A percentile compares a stretch with the other conserved stretches of the same genome.
Evolutionary conservation across 495 filamentous ascomycete genomes (phyloP).

Genomic region (Aspergillus wentii): DNA sequence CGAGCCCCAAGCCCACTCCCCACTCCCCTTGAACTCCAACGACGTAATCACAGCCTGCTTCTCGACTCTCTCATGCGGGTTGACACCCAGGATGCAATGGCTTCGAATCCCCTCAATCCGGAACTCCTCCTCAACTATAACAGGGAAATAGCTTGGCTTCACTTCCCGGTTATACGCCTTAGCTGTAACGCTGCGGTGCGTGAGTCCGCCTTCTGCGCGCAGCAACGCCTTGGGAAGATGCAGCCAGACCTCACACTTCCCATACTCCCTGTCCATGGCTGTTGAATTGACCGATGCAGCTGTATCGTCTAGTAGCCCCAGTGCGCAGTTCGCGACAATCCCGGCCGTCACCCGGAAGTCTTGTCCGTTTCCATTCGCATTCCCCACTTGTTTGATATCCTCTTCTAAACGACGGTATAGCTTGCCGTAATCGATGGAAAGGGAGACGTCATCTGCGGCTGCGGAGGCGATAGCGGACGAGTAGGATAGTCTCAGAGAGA

Average conservation of each 20-base stretch:
- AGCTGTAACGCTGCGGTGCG: conserved; percentile 35
- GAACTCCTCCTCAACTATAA: conserved; percentile 42
- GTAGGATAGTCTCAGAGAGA: conserved; percentile 39
- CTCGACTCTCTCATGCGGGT: conserved; percentile 53
- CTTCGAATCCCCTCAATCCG: conserved; percentile 40
- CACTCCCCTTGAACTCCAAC: conserved; percentile 39
- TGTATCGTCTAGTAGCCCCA: conserved; percentile 38
- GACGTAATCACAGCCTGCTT: conserved; percentile 52
- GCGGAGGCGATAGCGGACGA: conserved; percentile 39
- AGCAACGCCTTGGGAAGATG: conserved; percentile 40
- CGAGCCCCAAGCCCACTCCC: conserved; percentile 35
- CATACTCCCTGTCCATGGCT: conserved; percentile 29
- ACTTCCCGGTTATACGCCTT: conserved; percentile 29
- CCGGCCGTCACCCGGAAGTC: conserved; percentile 35
- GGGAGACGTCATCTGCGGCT: conserved; percentile 38
- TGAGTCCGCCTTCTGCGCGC: conserved; percentile 36
- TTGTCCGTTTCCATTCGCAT: conserved; percentile 21
- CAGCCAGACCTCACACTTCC: conserved; percentile 35
- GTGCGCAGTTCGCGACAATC: conserved; percentile 32
- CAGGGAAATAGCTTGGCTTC: conserved; percentile 8
- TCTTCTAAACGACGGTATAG: conserved; percentile 41
- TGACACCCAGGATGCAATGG: conserved; percentile 51
- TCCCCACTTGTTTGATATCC: conserved; percentile 28
- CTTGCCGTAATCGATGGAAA: conserved; percentile 44
- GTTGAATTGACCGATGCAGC: conserved; percentile 29